A percentile compares a stretch with the other conserved stretches of the same genome.
Conservation (phyloP, 1,284 basidiomycete genomes). For the Inonotus hispidus region DNA sequence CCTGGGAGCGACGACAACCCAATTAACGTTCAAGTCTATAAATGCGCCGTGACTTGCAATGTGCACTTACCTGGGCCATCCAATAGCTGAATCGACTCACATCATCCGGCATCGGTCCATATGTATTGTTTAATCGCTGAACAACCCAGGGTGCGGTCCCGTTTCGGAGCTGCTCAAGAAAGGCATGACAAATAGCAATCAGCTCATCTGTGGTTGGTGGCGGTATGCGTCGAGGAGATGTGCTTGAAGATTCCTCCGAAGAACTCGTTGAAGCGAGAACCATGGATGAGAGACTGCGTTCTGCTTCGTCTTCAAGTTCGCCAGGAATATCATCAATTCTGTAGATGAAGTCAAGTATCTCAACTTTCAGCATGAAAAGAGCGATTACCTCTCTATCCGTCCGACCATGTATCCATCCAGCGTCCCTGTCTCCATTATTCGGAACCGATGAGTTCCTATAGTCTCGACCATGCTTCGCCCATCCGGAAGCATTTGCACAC, state of each 20-base stretch:
- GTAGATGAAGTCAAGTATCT: neutral
- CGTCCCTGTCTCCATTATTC: conserved; percentile 74
- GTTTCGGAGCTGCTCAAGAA: conserved; percentile 74
- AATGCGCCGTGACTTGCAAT: neutral
- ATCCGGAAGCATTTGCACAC: conserved; percentile 84
- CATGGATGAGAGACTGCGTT: conserved; percentile 26
- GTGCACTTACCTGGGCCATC: conserved; percentile 66
- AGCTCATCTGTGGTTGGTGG: conserved; percentile 46
- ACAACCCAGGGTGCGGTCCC: conserved; percentile 90
- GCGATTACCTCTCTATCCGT: conserved; percentile 58
- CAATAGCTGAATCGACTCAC: conserved; percentile 78
- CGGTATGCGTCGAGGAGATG: neutral
- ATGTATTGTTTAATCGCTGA: conserved; percentile 74
- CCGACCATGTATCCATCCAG: conserved; percentile 90
- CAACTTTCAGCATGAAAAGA: neutral
- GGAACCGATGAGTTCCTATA: conserved; percentile 79
- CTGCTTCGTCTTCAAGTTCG: conserved; percentile 40
- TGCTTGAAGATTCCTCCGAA: conserved; percentile 16
- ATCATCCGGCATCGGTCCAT: conserved; percentile 65
- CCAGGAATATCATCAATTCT: conserved; percentile 51
- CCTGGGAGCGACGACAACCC: conserved; percentile 27
- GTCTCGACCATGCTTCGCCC: conserved; percentile 89
- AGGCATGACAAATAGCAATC: conserved; percentile 71
- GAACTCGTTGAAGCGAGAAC: conserved; percentile 26
- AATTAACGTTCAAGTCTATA: neutral